These are phyloP conservation scores for Hypoxylon fragiforme DNA, from an alignment of 495 filamentous ascomycete genomes.

Conservation along the genomic window DNA sequence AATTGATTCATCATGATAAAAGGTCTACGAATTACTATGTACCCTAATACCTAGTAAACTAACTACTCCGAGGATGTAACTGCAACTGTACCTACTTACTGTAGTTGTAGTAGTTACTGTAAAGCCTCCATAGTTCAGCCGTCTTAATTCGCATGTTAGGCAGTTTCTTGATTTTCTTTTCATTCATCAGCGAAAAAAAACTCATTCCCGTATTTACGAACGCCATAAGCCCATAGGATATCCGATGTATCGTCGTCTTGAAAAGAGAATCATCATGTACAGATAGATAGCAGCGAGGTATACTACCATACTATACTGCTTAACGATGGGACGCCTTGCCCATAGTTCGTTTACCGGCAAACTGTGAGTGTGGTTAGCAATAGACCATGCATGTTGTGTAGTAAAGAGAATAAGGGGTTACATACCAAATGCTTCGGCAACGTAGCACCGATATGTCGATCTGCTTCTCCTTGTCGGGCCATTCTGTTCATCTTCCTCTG, in stretches of 20 bases:
- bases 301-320: conserved; percentile 10
- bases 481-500: conserved; percentile 99
- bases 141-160: no score
- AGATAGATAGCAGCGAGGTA: conserved; percentile 11
- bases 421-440: conserved; percentile 91
- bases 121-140: no score
- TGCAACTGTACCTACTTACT: no score
- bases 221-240: conserved; percentile 14
- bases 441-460: conserved; percentile 81
- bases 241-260: conserved; percentile 8
- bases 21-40: no score
- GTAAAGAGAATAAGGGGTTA: conserved; percentile 11
- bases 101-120: no score
- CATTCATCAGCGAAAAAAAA: no score
- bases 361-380: conserved; percentile 40
- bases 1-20: no score
- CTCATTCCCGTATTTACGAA: conserved; percentile 5
- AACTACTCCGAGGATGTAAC: no score
- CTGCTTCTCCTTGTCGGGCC: conserved; percentile 93
- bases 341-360: conserved; percentile 36
- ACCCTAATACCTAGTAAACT: no score
- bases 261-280: no score
- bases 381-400: neutral
- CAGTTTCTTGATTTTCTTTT: no score
- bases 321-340: conserved; percentile 43